Evolutionary conservation across 1,284 basidiomycete genomes (phyloP), one percentile per base, ranked within the genome.

Genomic region (Melampsora americana): DNA sequence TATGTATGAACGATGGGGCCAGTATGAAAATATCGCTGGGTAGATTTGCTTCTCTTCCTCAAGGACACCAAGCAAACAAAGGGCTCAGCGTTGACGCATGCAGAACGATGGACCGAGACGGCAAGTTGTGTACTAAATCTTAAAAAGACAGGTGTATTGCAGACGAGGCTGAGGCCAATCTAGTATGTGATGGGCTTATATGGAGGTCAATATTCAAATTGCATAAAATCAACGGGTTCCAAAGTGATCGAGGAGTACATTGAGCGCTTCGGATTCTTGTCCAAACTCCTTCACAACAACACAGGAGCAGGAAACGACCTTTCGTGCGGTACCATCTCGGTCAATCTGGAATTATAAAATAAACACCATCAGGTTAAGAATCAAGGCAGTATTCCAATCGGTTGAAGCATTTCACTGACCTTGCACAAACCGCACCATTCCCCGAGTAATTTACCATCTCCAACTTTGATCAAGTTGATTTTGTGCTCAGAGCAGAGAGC

Each of bases 341-440:
- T 74, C 71, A 44, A 74, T 74, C 71, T 74, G 26, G 2, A 28
- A 23, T 53, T 5, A 23, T 12, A 53, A 53, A 23, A 53, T 0
- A 26, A 23, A 28, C 11, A 12, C 4, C 6, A 60, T 74, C 1
- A 66, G n/a, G 14, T 42, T 3, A 26, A 1, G 32, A 26, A n/a
- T 30, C 18, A 56, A 46, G 46, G 28, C 26, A n/a, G 39, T 32
- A 2, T 14, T 53, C 5, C 4, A 42, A 48, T 50, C 6, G 46
- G 48, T 18, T 35, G 61, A n/a, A 53, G 3, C 18, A 23, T 4
- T 18, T 28, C 18, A 23, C 64, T 66, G 16, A 74, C 71, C 39
- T 74, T 74, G 53, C 71, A 74, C 5, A 74, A 62, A 67, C 71
- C 71, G 42, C 71, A 74, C 71, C 71, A 74, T 60, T 74, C 64